Evolutionary conservation across 2,329 filamentous ascomycete species (phyloP).

Genomic region (Sphaerostilbella broomeana): DNA sequence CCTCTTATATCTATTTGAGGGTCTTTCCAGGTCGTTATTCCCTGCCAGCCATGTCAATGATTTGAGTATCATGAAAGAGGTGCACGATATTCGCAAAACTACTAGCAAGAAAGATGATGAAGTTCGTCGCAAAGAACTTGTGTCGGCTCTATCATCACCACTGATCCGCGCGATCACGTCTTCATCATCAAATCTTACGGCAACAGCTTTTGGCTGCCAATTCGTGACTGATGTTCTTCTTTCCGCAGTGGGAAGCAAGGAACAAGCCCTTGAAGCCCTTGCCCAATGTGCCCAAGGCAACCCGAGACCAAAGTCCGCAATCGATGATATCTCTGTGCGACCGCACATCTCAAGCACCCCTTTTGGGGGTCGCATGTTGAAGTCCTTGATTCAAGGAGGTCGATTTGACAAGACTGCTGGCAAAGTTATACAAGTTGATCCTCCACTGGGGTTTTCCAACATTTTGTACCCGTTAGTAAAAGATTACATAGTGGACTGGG

Average conservation of each 20-base stretch:
- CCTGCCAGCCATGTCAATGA: conserved; percentile 57
- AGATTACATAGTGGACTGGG: conserved; percentile 71
- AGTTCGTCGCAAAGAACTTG: conserved; percentile 66
- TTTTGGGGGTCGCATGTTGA: conserved; percentile 75
- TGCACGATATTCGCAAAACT: conserved; percentile 69
- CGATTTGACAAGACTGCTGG: conserved; percentile 72
- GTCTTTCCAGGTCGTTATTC: conserved; percentile 54
- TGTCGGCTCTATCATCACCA: conserved; percentile 65
- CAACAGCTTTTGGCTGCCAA: conserved; percentile 78
- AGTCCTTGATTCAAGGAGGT: conserved; percentile 83
- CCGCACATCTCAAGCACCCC: conserved; percentile 55
- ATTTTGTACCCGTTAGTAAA: conserved; percentile 77
- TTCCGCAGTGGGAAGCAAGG: conserved; percentile 67
- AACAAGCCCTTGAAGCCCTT: conserved; percentile 63
- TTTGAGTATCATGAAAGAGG: conserved; percentile 64
- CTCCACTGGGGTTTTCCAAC: conserved; percentile 72
- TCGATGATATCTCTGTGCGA: conserved; percentile 34
- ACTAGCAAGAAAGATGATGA: conserved; percentile 92
- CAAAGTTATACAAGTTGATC: conserved; percentile 63
- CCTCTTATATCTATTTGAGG: conserved; percentile 76
- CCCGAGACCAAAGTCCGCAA: conserved; percentile 36
- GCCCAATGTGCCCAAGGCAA: conserved; percentile 56
- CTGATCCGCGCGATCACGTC: conserved; percentile 68
- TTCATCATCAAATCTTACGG: conserved; percentile 60
- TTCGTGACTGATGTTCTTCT: conserved; percentile 79